Base-by-base conservation (phyloP, 768 basidiomycete species). In the Termitomyces titanicus region DNA sequence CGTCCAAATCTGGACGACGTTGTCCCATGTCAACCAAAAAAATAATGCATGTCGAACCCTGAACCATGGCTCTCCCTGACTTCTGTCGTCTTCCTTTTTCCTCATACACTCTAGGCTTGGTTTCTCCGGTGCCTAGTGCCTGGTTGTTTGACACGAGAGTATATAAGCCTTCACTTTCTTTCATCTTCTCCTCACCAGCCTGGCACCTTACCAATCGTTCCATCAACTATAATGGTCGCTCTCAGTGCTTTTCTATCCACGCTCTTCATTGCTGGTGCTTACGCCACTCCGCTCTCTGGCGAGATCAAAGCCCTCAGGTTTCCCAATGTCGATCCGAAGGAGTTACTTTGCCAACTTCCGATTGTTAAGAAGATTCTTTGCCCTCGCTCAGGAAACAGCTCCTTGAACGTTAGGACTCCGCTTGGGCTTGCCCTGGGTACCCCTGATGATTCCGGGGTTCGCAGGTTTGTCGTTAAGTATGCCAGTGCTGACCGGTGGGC, bases 401-500 rank as follows among this genome's bases (percentile, higher is more conserved):
- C 60, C 18, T 55, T 69, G 35, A 70, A 58, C 35, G 62, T 71
- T 29, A 20, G 57, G 17, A 89, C 88, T 1, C 72, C 77, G 17
- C 55, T 88, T 24, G 88, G 88, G 17, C 67, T 69, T 18, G 88
- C 88, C 9, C 65, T 67, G 17, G 88, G 88, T 29, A 72, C 75
- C 4, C 38, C 70, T 3, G 81, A 81, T 57, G 68, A 71, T 17
- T 65, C 74, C 44, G 82, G 80, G 29, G 82, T 77, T 25, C 68
- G 72, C 48, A 75, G 87, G 39, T 90, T 84, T 64, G 65, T 80
- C 31, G 87, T 86, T 54, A 84, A 77, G 62, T 92, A 92, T 65
- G 89, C 82, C 8, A 74, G 73, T 53, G 84, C 85, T 6, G 57
- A 72, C 13, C 77, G 89, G 53, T 92, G 86, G 85, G 68, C 73